Evolutionary conservation across 2,329 filamentous ascomycete genomes (phyloP).

Genomic region (Fonsecaea pugnacius): DNA sequence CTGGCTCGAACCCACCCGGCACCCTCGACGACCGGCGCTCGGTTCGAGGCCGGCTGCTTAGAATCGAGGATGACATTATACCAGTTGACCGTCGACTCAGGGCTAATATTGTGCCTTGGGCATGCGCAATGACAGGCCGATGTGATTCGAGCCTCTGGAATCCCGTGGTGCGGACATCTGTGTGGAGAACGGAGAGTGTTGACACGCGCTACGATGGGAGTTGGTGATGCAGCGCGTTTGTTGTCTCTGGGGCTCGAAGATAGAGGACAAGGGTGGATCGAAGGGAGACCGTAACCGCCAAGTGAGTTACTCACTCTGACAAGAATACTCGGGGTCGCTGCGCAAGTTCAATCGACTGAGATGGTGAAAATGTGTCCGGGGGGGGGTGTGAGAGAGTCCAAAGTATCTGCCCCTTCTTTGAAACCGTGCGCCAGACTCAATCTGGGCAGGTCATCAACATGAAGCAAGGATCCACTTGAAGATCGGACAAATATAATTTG

Average conservation of each 20-base stretch:
- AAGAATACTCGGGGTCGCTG: neutral
- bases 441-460: slow-evolving; percentile 3
- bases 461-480: neutral
- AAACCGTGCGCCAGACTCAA: slow-evolving; percentile 2
- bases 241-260: neutral
- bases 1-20: slow-evolving; percentile 44
- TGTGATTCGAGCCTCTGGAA: slow-evolving; percentile 24
- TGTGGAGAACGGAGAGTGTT: slow-evolving; percentile 13
- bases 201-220: slow-evolving; percentile 21
- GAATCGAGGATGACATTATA: slow-evolving; percentile 32
- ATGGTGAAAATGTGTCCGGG: neutral
- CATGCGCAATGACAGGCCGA: slow-evolving; percentile 23
- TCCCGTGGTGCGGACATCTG: slow-evolving; percentile 29
- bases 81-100: neutral
- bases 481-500: neutral
- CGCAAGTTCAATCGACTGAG: slow-evolving; percentile 1
- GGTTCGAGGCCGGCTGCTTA: slow-evolving; percentile 25
- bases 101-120: slow-evolving; percentile 10
- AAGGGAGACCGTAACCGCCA: neutral
- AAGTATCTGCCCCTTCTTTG: slow-evolving; percentile 3
- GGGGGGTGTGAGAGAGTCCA: neutral
- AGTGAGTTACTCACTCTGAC: neutral
- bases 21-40: slow-evolving; percentile 39
- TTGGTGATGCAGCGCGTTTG: slow-evolving; percentile 9
- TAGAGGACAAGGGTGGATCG: neutral